phyloP scores from a whole-genome alignment of 1,139 yeast species.

The Chernovozyma sophiae-reginae region DNA sequence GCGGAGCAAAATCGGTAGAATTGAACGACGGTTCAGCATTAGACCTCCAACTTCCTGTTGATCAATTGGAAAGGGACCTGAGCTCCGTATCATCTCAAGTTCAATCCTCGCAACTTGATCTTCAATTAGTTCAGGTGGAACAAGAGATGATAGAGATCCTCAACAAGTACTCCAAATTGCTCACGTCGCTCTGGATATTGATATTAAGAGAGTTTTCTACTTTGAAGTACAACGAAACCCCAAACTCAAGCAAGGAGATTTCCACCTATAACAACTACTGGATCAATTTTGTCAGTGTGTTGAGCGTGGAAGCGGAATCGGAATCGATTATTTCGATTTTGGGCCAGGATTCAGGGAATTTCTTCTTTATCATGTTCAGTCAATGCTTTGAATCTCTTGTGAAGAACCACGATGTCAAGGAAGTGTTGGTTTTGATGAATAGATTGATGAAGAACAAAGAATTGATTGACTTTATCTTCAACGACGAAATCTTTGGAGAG shows the following conservation, averaged over 20 bases:
- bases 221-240: slow-evolving; percentile 49
- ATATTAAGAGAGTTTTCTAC: slow-evolving; percentile 72
- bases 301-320: slow-evolving; percentile 60
- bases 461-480: slow-evolving; percentile 58
- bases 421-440: slow-evolving; percentile 51
- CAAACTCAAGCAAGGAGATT: slow-evolving; percentile 44
- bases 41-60: not conserved
- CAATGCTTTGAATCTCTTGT: slow-evolving; percentile 77
- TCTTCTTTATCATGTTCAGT: slow-evolving; percentile 78
- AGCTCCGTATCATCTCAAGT: slow-evolving; percentile 1
- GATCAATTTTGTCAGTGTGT: slow-evolving; percentile 75
- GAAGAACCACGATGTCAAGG: slow-evolving; percentile 36
- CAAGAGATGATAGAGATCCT: slow-evolving; percentile 41
- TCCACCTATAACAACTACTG: slow-evolving; percentile 63
- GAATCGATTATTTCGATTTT: slow-evolving; percentile 35
- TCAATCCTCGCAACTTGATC: too few relatives aligned
- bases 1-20: not conserved
- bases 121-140: slow-evolving; percentile 16
- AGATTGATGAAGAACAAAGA: slow-evolving; percentile 55
- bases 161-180: slow-evolving; percentile 52
- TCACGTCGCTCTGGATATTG: slow-evolving; percentile 78
- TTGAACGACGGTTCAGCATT: not conserved
- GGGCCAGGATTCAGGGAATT: slow-evolving; percentile 65
- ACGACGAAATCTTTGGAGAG: slow-evolving; percentile 71
- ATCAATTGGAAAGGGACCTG: slow-evolving; percentile 24